phyloP scores from a whole-genome alignment of 2,329 filamentous ascomycete genomes.

The Macrophomina pseudophaseolina region DNA sequence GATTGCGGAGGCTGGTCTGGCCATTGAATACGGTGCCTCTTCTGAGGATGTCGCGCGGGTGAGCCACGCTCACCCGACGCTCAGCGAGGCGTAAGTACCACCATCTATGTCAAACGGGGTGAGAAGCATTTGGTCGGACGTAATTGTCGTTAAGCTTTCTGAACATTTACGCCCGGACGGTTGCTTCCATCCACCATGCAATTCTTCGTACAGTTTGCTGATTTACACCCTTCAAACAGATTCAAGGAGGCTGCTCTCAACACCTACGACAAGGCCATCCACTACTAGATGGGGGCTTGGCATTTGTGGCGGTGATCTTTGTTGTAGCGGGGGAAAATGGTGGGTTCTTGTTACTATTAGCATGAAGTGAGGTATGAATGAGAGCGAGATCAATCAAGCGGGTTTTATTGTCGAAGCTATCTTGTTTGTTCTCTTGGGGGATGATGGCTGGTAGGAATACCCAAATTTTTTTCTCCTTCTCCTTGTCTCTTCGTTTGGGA shows the following conservation, averaged over 20 bases:
- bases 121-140: too few species aligned
- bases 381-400: slow-evolving; percentile 9
- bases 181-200: neutral
- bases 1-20: slow-evolving; percentile 96
- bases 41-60: slow-evolving; percentile 76
- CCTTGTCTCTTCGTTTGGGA: neutral
- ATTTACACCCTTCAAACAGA: neutral
- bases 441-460: neutral
- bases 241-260: slow-evolving; percentile 99
- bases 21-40: slow-evolving; percentile 94
- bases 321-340: slow-evolving; percentile 7
- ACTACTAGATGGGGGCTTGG: slow-evolving; percentile 64
- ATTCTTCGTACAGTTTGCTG: neutral
- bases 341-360: slow-evolving; percentile 8
- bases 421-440: neutral
- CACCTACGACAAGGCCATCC: slow-evolving; percentile 92
- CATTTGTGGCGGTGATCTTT: neutral
- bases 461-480: neutral
- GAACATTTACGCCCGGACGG: too few species aligned
- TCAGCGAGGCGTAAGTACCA: slow-evolving; percentile 74
- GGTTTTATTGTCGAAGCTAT: neutral
- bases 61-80: slow-evolving; percentile 93
- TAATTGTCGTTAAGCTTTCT: too few species aligned
- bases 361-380: neutral
- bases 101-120: too few species aligned